Evolutionary conservation across 805 yeast genomes (phyloP).

Genomic region (Candida boidinii): DNA sequence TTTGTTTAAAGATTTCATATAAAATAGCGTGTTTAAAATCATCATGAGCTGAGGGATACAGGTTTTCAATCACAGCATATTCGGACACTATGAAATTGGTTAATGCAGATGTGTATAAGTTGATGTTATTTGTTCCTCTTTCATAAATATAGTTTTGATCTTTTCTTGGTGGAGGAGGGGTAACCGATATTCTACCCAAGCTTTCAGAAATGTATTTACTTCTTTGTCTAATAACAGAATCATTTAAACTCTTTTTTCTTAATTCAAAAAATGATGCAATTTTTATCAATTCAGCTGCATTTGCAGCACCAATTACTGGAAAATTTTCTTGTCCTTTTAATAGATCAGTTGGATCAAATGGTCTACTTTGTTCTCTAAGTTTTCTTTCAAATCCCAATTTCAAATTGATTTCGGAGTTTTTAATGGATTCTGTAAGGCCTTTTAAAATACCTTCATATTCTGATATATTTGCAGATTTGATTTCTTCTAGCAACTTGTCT

Average conservation of each 20-base stretch:
- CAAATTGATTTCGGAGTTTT: constrained; percentile 47
- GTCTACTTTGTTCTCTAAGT: constrained; percentile 29
- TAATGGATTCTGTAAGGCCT: constrained; percentile 47
- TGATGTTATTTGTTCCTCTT: constrained; percentile 12
- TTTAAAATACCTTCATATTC: constrained; percentile 63
- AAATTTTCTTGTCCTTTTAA: constrained; percentile 22
- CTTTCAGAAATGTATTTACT: constrained; percentile 30
- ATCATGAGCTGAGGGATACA: constrained; percentile 27
- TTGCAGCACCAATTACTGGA: constrained; percentile 32
- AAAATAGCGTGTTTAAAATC: constrained; percentile 35
- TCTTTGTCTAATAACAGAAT: constrained; percentile 34
- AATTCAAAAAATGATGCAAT: constrained; percentile 35
- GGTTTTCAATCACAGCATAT: constrained; percentile 11
- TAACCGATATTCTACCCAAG: constrained; percentile 37
- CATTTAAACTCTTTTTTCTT: constrained; percentile 20
- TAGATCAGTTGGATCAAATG: constrained; percentile 36
- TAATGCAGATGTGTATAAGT: too few relatives aligned
- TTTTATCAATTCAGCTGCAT: constrained; percentile 24
- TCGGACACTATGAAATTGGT: constrained; percentile 9
- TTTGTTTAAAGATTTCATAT: constrained; percentile 52
- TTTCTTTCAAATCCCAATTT: constrained; percentile 38
- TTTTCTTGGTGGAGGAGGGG: constrained; percentile 19
- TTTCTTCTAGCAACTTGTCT: constrained; percentile 35
- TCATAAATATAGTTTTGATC: constrained; percentile 23
- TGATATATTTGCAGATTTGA: constrained; percentile 16